Conservation (phyloP, 805 yeast species). For the Nakazawaea holstii region DNA sequence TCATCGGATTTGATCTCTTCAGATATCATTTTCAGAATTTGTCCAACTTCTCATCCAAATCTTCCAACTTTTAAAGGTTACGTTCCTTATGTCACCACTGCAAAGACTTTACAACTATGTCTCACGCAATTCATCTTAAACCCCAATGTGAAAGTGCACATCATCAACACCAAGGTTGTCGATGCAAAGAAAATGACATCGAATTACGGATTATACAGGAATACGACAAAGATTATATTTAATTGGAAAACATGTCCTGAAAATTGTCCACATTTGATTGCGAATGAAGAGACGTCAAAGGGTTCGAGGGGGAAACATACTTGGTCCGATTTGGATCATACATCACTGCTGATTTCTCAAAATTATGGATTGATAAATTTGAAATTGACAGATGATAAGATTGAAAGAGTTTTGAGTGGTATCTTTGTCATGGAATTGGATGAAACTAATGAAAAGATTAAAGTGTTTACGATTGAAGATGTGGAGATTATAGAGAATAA, state of each 20-base stretch:
- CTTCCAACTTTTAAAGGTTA: constrained; percentile 54
- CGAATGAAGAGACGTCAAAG: constrained; percentile 26
- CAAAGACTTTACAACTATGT: constrained; percentile 50
- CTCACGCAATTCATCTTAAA: constrained; percentile 51
- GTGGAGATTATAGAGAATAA: constrained; percentile 51
- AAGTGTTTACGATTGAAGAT: constrained; percentile 64
- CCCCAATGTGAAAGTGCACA: constrained; percentile 48
- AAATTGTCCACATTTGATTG: constrained; percentile 42
- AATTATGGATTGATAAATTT: constrained; percentile 28
- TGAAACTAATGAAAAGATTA: constrained; percentile 44
- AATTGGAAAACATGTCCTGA: constrained; percentile 55
- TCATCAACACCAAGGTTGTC: constrained; percentile 31
- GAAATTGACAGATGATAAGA: constrained; percentile 16
- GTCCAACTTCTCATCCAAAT: constrained; percentile 50
- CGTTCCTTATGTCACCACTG: constrained; percentile 48
- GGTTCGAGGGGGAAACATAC: constrained; percentile 34
- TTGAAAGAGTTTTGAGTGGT: constrained; percentile 42
- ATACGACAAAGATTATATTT: constrained; percentile 44
- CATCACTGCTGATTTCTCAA: constrained; percentile 12
- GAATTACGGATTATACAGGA: constrained; percentile 15
- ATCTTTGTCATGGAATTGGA: constrained; percentile 62
- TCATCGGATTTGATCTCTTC: constrained; percentile 39
- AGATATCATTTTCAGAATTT: constrained; percentile 45
- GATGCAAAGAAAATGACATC: constrained; percentile 19
- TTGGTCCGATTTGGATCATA: constrained; percentile 31